phyloP scores from a whole-genome alignment of 176 grass and related monocot species.

The Miscanthus lutarioriparius region DNA sequence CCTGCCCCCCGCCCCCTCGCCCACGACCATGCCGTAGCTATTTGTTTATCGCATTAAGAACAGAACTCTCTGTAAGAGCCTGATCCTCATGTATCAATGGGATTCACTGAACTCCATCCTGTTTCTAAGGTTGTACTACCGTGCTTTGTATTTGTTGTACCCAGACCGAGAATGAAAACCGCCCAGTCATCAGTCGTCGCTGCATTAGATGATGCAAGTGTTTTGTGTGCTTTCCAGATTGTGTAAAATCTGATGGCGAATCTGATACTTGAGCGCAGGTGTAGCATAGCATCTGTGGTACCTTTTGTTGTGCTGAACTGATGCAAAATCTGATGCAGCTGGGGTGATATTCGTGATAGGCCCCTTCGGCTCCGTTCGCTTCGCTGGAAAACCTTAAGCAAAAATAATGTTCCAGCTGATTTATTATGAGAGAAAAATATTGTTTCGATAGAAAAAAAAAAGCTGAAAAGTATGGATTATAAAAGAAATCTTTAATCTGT shows the following conservation, averaged over 20 bases:
- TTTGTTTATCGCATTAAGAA: slow-evolving; percentile 28
- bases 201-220: not conserved
- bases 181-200: not conserved
- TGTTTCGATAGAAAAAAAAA: too few relatives aligned
- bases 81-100: slow-evolving; percentile 18
- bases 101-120: not conserved
- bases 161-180: not conserved
- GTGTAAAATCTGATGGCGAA: slow-evolving; percentile 15
- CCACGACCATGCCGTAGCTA: not conserved
- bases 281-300: not conserved
- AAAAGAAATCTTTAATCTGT: too few relatives aligned
- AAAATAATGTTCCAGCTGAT: too few relatives aligned
- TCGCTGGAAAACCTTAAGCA: too few relatives aligned
- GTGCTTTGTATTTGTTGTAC: slow-evolving; percentile 31
- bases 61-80: slow-evolving; percentile 33
- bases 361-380: too few relatives aligned
- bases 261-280: not conserved
- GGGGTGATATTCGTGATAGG: not conserved
- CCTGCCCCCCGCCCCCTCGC: not conserved
- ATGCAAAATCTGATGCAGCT: slow-evolving; percentile 3
- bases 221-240: not conserved
- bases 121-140: slow-evolving; percentile 9
- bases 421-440: too few relatives aligned
- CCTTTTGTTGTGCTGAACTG: not conserved
- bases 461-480: too few relatives aligned